Evolutionary conservation across 495 filamentous ascomycete species (phyloP), one percentile per base, ranked within the genome.

Genomic region (Talaromyces trachyspermus): DNA sequence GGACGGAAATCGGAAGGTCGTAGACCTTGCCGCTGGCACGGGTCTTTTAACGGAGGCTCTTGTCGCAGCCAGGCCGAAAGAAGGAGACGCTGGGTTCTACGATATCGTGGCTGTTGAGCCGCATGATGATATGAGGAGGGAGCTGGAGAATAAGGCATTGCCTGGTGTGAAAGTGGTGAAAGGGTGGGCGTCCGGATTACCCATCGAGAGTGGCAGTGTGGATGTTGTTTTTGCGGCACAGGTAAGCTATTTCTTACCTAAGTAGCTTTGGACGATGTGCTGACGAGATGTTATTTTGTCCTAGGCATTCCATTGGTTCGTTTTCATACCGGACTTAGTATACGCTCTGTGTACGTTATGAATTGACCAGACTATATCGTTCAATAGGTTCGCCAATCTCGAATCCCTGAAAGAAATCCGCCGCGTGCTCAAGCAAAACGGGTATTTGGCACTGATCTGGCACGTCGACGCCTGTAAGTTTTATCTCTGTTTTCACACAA

Each of bases 1-100:
- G n/a, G 61, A 1, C 40, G 58, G 7, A 58, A n/a, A 60, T 14
- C 18, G 17, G 6, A 32, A 20, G 6, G 61, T 86, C 23, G 60
- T 84, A 30, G 82, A 86, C 51, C 61, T 88, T 18, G 84, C 71
- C 0, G 72, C 78, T 3, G 83, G 84, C 0, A 84, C 79, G 0
- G 83, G 83, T 8, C 85, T 84, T 52, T 80, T 83, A 54, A 84
- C 80, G 3, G 74, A 81, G 52, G 50, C 75, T 15, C 64, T 86
- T 5, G n/a, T n/a, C n/a, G 72, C 73, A 1, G 56, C 38, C 4
- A 59, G 80, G 23, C 58, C 65, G 2, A 77, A 84, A 55, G 54
- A 57, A 18, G n/a, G n/a, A n/a, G n/a, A n/a, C n/a, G n/a, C n/a
- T n/a, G n/a, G n/a, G n/a, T n/a, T n/a, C n/a, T 85, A 68, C 57